phyloP scores from a whole-genome alignment of 805 yeast genomes.

The Barnettozyma wickerhamii region DNA sequence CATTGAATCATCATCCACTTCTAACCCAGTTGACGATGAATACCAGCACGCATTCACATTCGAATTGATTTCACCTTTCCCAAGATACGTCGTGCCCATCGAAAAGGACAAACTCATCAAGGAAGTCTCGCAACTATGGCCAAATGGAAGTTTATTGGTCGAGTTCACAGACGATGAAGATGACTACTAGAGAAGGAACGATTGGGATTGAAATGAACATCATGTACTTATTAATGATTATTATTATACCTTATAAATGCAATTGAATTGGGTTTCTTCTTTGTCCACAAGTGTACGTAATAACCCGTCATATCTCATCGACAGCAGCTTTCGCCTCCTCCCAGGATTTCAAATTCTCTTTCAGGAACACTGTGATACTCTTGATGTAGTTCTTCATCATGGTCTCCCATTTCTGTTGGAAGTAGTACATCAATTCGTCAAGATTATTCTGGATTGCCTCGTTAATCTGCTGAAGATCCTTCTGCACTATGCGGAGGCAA shows the following conservation, averaged over 20 bases:
- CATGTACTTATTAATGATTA: too few relatives aligned
- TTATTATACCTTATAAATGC: too few relatives aligned
- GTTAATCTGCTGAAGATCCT: conserved; percentile 35
- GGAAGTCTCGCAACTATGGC: conserved; percentile 51
- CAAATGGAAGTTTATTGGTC: conserved; percentile 63
- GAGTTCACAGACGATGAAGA: conserved; percentile 34
- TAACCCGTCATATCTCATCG: conserved; percentile 15
- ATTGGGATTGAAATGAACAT: too few relatives aligned
- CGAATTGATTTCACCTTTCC: conserved; percentile 57
- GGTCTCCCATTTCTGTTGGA: conserved; percentile 26
- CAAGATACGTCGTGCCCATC: conserved; percentile 45
- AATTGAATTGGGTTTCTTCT: too few relatives aligned
- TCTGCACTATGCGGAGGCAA: conserved; percentile 32
- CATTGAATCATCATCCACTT: background rate
- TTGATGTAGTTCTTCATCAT: conserved; percentile 30
- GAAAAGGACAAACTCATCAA: conserved; percentile 29
- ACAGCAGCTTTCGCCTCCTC: conserved; percentile 30
- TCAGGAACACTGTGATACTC: conserved; percentile 32
- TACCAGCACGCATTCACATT: conserved; percentile 47
- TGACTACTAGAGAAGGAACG: conserved; percentile 19
- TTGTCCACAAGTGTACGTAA: too few relatives aligned
- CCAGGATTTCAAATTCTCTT: conserved; percentile 36
- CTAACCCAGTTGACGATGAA: conserved; percentile 8
- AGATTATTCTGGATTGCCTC: conserved; percentile 29
- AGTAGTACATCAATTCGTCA: conserved; percentile 22